These are phyloP conservation scores for Eucalyptus pauciflora DNA, from an alignment of 345 rosid genomes.

Conservation along the genomic window DNA sequence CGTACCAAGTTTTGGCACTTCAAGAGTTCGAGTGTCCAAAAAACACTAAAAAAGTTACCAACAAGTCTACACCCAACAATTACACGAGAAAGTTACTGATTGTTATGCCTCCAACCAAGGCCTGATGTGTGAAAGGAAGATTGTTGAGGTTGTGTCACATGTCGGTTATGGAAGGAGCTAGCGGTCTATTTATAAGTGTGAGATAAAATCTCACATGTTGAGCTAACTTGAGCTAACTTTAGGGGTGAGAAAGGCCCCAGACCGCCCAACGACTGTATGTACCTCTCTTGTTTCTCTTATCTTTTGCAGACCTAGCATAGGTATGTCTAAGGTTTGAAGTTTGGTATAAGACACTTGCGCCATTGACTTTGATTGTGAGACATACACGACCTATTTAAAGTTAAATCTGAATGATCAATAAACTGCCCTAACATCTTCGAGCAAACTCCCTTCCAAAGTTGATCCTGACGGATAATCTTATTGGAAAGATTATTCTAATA, in stretches of 20 bases:
- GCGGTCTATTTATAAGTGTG: no score
- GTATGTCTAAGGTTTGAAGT: not conserved
- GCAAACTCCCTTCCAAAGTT: not conserved
- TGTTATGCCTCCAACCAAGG: rapidly evolving
- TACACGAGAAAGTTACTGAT: no score
- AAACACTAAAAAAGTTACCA: not conserved
- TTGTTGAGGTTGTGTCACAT: no score
- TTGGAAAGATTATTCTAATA: no score
- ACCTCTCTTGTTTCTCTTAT: no score
- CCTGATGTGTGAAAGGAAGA: rapidly evolving
- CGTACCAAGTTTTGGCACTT: no score
- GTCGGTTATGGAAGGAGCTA: no score
- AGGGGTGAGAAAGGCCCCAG: no score
- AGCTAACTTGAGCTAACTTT: no score
- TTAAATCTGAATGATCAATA: not conserved
- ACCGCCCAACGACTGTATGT: rapidly evolving
- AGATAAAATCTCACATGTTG: no score
- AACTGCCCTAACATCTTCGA: not conserved
- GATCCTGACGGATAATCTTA: not conserved
- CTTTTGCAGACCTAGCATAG: no score
- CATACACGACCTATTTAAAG: not conserved
- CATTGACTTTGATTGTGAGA: not conserved
- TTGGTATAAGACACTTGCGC: not conserved
- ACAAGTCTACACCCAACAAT: no score
- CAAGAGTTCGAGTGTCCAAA: not conserved